Conservation (phyloP, 495 filamentous ascomycete species). For the Podospora fimiseda region DNA sequence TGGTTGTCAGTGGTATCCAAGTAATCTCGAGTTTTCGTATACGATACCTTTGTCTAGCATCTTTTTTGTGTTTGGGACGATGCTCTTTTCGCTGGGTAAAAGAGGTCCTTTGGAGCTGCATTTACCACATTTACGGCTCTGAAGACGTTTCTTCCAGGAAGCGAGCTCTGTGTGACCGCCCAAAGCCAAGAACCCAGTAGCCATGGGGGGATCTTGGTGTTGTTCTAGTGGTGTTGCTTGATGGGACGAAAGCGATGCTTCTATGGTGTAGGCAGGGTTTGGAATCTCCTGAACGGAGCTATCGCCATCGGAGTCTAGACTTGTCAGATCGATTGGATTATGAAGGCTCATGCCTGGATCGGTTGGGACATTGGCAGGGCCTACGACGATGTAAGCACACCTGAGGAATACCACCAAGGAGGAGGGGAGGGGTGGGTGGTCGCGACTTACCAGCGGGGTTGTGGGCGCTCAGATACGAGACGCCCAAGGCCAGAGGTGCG, state of each 20-base stretch:
- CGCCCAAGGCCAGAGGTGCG: neutral
- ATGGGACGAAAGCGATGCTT: too few relatives aligned
- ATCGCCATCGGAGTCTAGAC: neutral
- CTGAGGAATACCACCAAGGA: too few relatives aligned
- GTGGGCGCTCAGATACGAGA: neutral
- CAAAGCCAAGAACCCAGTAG: too few relatives aligned
- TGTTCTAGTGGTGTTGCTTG: too few relatives aligned
- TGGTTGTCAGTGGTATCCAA: neutral
- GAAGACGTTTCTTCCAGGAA: neutral
- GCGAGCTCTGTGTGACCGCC: neutral
- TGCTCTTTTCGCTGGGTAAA: neutral
- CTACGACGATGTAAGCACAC: too few relatives aligned
- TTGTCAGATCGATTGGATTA: neutral
- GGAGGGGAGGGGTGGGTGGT: too few relatives aligned
- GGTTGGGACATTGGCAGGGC: too few relatives aligned
- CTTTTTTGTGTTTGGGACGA: conserved; percentile 2
- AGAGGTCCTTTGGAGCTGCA: neutral
- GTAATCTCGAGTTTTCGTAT: neutral
- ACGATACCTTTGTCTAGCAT: conserved; percentile 6
- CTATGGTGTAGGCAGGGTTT: too few relatives aligned
- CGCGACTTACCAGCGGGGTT: neutral
- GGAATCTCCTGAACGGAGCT: too few relatives aligned
- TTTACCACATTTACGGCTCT: neutral
- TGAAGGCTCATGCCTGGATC: neutral
- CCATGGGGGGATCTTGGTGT: too few relatives aligned